Percentiles rank a stretch among this genome's conserved stretches.
phyloP scores from a whole-genome alignment of 176 grass and related monocot genomes.

The Carex parvula region DNA sequence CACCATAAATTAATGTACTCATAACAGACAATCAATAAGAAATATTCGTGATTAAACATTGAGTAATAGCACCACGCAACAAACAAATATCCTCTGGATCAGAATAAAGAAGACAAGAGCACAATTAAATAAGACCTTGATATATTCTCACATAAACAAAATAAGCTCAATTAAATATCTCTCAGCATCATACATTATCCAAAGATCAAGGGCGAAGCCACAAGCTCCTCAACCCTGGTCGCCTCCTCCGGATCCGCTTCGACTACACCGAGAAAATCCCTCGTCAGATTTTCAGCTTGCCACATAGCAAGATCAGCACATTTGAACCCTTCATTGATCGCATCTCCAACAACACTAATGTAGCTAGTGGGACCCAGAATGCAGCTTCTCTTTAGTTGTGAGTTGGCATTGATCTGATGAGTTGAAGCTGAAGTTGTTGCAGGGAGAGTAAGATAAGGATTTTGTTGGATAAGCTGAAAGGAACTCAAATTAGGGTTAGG shows the following conservation, averaged over 20 bases:
- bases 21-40: constrained; percentile 7
- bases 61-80: constrained; percentile 32
- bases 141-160: constrained; percentile 10
- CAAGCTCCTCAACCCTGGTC: constrained; percentile 39
- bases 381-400: constrained; percentile 32
- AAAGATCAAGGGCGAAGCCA: constrained; percentile 27
- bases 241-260: constrained; percentile 1
- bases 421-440: not conserved
- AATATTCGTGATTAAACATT: not conserved
- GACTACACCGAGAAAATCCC: constrained; percentile 66
- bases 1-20: not conserved
- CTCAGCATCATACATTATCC: constrained; percentile 14
- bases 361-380: constrained; percentile 23
- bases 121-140: not conserved
- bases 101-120: constrained; percentile 32
- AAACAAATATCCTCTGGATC: constrained; percentile 41
- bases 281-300: constrained; percentile 49
- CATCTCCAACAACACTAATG: not conserved
- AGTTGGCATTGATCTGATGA: constrained; percentile 26
- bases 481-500: constrained; percentile 24
- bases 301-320: constrained; percentile 34
- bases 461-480: constrained; percentile 35
- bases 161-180: constrained; percentile 33
- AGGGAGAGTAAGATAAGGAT: constrained; percentile 30
- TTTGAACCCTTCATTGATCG: constrained; percentile 29